Percentiles rank a stretch among this genome's conserved stretches.
phyloP scores from a whole-genome alignment of 768 basidiomycete genomes.

The Tylopilus felleus region DNA sequence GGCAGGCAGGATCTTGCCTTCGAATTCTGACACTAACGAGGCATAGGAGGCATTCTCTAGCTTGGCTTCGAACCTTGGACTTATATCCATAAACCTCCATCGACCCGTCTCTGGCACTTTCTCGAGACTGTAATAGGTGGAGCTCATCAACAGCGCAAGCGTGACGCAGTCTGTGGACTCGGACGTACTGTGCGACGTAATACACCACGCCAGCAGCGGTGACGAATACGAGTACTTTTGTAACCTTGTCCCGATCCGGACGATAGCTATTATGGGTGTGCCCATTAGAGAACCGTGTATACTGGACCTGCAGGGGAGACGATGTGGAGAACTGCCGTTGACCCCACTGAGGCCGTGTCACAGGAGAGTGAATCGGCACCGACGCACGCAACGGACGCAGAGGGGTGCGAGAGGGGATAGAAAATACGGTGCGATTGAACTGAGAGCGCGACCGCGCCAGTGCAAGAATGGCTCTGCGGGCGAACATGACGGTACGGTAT shows the following conservation, averaged over 20 bases:
- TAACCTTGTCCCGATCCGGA: slow-evolving; percentile 7
- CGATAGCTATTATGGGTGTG: slow-evolving; percentile 2
- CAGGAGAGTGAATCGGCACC: not conserved
- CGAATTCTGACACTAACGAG: slow-evolving; percentile 51
- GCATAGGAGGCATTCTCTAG: slow-evolving; percentile 40
- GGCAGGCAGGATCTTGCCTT: slow-evolving; percentile 55
- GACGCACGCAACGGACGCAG: not conserved
- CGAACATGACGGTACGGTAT: slow-evolving; percentile 10
- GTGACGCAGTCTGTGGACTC: not conserved
- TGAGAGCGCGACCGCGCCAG: slow-evolving; percentile 2
- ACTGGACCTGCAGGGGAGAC: slow-evolving; percentile 20
- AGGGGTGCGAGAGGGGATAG: not conserved
- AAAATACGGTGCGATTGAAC: not conserved
- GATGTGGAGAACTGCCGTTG: slow-evolving; percentile 23
- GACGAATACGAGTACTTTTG: slow-evolving; percentile 18
- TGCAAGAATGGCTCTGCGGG: not conserved
- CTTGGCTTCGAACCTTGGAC: slow-evolving; percentile 53
- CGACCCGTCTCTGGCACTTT: slow-evolving; percentile 83
- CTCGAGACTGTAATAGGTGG: slow-evolving; percentile 56
- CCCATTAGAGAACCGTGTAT: slow-evolving; percentile 25
- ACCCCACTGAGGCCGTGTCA: not conserved
- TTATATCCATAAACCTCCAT: slow-evolving; percentile 84
- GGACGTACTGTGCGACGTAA: slow-evolving; percentile 30
- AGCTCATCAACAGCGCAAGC: not conserved
- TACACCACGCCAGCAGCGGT: slow-evolving; percentile 23